Percentiles rank a stretch among this genome's conserved stretches.
Conservation (phyloP, 1,284 basidiomycete genomes). For the Fomitopsis pinicola region DNA sequence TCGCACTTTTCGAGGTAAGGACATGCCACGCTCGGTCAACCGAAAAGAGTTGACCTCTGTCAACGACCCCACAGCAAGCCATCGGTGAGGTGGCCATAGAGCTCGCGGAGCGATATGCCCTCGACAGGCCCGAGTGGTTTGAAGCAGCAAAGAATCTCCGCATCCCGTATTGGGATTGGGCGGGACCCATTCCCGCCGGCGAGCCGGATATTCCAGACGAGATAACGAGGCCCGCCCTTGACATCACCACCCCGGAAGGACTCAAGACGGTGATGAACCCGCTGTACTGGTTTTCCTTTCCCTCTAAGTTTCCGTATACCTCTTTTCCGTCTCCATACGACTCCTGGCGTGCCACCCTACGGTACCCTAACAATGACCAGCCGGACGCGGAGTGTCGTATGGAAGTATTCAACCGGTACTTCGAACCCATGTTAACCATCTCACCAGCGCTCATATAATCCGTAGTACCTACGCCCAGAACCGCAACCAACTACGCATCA, state of each 20-base stretch:
- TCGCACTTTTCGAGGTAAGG: slow-evolving; percentile 46
- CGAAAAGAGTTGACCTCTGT: background rate
- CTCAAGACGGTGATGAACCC: slow-evolving; percentile 36
- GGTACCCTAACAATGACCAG: slow-evolving; percentile 30
- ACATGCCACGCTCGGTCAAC: background rate
- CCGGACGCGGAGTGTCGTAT: slow-evolving; percentile 31
- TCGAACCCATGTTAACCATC: background rate
- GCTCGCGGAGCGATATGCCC: slow-evolving; percentile 37
- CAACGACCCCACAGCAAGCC: slow-evolving; percentile 34
- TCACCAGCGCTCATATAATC: background rate
- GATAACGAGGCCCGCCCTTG: slow-evolving; percentile 32
- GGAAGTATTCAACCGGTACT: slow-evolving; percentile 26
- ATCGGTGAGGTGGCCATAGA: slow-evolving; percentile 33
- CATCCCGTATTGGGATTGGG: slow-evolving; percentile 53
- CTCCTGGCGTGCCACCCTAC: slow-evolving; percentile 36
- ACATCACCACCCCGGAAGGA: slow-evolving; percentile 36
- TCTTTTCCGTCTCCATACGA: slow-evolving; percentile 34
- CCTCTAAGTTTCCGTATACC: slow-evolving; percentile 30
- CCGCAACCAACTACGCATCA: slow-evolving; percentile 9
- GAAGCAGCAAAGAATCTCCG: slow-evolving; percentile 36
- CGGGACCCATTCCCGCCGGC: slow-evolving; percentile 25
- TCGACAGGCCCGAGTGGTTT: slow-evolving; percentile 30
- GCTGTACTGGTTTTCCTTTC: slow-evolving; percentile 39
- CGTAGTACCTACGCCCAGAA: slow-evolving; percentile 1
- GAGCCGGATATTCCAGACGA: slow-evolving; percentile 36